phyloP scores from a whole-genome alignment of 1,139 yeast genomes.

The Zygosaccharomyces sapae region DNA sequence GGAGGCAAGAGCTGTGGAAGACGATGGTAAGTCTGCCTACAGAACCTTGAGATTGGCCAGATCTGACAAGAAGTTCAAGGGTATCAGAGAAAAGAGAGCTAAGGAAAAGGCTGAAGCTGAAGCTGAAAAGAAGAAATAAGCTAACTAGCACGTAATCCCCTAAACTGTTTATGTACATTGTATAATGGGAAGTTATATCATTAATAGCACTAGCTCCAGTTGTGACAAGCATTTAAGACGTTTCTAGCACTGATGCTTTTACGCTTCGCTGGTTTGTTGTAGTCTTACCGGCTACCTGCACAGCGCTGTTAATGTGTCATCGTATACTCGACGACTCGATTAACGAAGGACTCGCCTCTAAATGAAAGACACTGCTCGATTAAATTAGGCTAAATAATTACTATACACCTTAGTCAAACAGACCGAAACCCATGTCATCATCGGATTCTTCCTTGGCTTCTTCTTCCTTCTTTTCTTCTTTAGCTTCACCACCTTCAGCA shows the following conservation, averaged over 20 bases:
- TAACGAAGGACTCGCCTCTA: too few relatives aligned
- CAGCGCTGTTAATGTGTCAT: too few relatives aligned
- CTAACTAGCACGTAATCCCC: conserved; percentile 16
- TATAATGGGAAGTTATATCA: conserved; percentile 35
- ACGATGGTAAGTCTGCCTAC: conserved; percentile 72
- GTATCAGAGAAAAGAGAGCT: conserved; percentile 97
- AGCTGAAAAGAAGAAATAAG: conserved; percentile 96
- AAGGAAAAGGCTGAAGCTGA: conserved; percentile 97
- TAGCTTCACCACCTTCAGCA: conserved; percentile 55
- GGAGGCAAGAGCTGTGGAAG: conserved; percentile 90
- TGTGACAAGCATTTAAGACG: background rate
- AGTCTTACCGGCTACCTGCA: too few relatives aligned
- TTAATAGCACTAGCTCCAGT: conserved; percentile 12
- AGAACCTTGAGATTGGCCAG: conserved; percentile 93
- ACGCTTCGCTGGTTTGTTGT: too few relatives aligned
- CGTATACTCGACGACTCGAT: too few relatives aligned
- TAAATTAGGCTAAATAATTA: conserved; percentile 6
- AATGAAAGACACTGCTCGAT: conserved; percentile 2
- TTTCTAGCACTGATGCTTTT: background rate
- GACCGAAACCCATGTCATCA: conserved; percentile 82
- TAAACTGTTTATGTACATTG: conserved; percentile 28
- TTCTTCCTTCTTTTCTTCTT: conserved; percentile 54
- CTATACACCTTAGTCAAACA: conserved; percentile 56
- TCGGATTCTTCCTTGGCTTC: conserved; percentile 62
- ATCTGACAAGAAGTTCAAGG: conserved; percentile 88